Conservation (phyloP, 495 filamentous ascomycete species). For the Oidiodendron maius region DNA sequence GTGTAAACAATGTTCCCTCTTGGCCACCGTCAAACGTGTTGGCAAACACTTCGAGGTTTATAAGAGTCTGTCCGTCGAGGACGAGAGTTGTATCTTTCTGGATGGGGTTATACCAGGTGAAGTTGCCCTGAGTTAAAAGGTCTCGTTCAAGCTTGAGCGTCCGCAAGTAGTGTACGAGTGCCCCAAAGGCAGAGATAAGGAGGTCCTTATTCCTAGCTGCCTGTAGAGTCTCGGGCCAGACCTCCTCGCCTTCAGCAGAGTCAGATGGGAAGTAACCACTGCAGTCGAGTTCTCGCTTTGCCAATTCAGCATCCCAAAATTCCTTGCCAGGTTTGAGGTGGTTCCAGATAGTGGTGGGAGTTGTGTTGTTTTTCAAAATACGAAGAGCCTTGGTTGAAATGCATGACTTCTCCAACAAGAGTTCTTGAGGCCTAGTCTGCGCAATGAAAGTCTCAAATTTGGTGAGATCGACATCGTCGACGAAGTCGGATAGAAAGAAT, state of each 20-base stretch:
- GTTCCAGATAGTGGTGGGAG: slow-evolving; percentile 93
- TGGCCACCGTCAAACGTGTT: slow-evolving; percentile 85
- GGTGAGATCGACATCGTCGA: slow-evolving; percentile 89
- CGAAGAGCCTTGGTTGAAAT: slow-evolving; percentile 79
- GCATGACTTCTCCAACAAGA: slow-evolving; percentile 83
- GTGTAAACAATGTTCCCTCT: slow-evolving; percentile 81
- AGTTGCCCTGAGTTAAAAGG: slow-evolving; percentile 84
- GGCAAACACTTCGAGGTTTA: slow-evolving; percentile 94
- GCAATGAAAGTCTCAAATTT: slow-evolving; percentile 98
- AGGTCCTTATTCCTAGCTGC: slow-evolving; percentile 74
- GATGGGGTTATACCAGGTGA: slow-evolving; percentile 89
- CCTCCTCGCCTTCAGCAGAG: slow-evolving; percentile 55
- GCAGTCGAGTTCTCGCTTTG: slow-evolving; percentile 75
- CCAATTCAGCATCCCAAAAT: slow-evolving; percentile 84
- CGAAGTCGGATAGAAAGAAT: slow-evolving; percentile 86
- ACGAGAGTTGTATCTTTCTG: slow-evolving; percentile 88
- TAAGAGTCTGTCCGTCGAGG: slow-evolving; percentile 91
- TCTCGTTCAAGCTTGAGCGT: slow-evolving; percentile 85
- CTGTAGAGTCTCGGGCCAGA: slow-evolving; percentile 75
- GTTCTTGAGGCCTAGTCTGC: slow-evolving; percentile 82
- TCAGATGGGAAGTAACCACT: slow-evolving; percentile 71
- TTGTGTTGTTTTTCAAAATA: slow-evolving; percentile 95
- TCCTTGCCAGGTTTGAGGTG: slow-evolving; percentile 81
- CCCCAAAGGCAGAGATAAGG: slow-evolving; percentile 89
- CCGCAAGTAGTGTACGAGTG: slow-evolving; percentile 79